These are phyloP conservation scores for Plasmodium adleri DNA, from an alignment of 169 alveolate genomes.

Conservation along the genomic window DNA sequence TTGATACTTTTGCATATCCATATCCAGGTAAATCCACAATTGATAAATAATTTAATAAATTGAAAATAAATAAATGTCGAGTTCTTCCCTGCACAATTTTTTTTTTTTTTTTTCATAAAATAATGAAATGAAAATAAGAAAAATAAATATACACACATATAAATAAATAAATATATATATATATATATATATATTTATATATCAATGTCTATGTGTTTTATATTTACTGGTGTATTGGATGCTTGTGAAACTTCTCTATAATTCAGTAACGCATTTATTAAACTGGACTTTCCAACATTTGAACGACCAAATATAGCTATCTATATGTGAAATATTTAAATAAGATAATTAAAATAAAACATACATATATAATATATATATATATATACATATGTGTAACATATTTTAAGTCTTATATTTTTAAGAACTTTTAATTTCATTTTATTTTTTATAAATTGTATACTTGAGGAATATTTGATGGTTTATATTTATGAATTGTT, in stretches of 20 bases:
- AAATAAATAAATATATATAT: neutral
- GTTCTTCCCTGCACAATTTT: conserved; percentile 86
- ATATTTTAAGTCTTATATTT: neutral
- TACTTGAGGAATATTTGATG: conserved; percentile 86
- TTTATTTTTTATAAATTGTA: neutral
- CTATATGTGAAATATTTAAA: conserved; percentile 73
- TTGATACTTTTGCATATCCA: conserved; percentile 88
- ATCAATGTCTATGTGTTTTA: neutral
- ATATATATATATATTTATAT: neutral
- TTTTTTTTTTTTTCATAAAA: neutral
- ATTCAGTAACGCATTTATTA: conserved; percentile 91
- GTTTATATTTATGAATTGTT: conserved; percentile 87
- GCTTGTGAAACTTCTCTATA: conserved; percentile 88
- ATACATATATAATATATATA: too few relatives aligned
- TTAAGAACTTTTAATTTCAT: neutral
- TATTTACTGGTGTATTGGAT: conserved; percentile 85
- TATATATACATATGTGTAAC: too few relatives aligned
- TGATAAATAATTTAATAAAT: conserved; percentile 83
- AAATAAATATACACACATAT: neutral
- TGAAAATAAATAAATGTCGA: conserved; percentile 89
- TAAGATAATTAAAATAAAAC: neutral
- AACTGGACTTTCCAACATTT: conserved; percentile 94
- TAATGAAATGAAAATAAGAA: neutral
- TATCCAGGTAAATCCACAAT: conserved; percentile 92
- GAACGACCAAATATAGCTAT: conserved; percentile 94